A percentile compares a stretch with the other conserved stretches of the same genome.
phyloP scores from a whole-genome alignment of 441 rosid species.

The Erodium moschatum region DNA sequence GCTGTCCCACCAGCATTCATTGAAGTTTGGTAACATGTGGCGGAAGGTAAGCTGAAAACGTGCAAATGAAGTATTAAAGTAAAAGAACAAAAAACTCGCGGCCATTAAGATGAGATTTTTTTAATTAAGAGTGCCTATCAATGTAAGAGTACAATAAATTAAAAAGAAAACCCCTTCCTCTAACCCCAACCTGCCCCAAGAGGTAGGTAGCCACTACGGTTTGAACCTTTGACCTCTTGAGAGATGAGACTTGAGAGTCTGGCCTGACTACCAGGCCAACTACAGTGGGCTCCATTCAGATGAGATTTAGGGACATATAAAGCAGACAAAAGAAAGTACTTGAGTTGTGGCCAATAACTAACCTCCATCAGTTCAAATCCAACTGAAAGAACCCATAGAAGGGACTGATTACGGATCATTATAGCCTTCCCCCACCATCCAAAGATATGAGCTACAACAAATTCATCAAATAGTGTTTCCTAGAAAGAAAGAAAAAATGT shows the following conservation, averaged over 20 bases:
- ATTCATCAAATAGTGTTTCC: slow-evolving; percentile 93
- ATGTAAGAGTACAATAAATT: too few relatives aligned
- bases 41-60: slow-evolving; percentile 74
- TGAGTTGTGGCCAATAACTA: slow-evolving; percentile 31
- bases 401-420: slow-evolving; percentile 88
- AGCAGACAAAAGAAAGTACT: slow-evolving; percentile 13
- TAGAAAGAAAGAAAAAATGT: slow-evolving; percentile 19
- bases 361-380: slow-evolving; percentile 99
- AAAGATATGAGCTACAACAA: slow-evolving; percentile 93
- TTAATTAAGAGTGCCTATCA: too few relatives aligned
- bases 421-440: slow-evolving; percentile 99
- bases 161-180: too few relatives aligned
- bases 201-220: too few relatives aligned
- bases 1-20: slow-evolving; percentile 99
- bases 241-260: too few relatives aligned
- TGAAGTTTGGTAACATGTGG: slow-evolving; percentile 98
- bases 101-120: too few relatives aligned
- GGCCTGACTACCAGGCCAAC: too few relatives aligned
- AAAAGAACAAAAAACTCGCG: slow-evolving; percentile 9
- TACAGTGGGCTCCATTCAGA: too few relatives aligned
- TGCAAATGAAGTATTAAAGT: neutral
- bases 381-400: slow-evolving; percentile 93
- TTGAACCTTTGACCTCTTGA: too few relatives aligned
- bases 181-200: too few relatives aligned
- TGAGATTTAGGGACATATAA: neutral